These are phyloP conservation scores for Pilasporangium apinafurcum DNA, from an alignment of 352 stramenopile genomes.

Conservation along the genomic window DNA sequence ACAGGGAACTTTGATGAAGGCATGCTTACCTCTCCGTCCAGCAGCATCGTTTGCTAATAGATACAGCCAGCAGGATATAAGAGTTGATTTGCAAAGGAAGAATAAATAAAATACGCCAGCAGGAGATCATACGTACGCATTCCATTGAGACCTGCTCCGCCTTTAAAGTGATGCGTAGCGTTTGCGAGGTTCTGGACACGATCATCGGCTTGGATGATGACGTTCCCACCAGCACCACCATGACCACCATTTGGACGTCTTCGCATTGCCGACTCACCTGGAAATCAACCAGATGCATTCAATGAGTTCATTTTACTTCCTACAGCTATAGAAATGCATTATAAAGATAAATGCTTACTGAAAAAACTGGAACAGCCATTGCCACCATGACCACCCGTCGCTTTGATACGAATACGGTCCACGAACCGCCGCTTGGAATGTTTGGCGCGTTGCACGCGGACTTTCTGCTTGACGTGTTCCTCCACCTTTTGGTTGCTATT, in stretches of 20 bases:
- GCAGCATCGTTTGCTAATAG: slow-evolving; percentile 68
- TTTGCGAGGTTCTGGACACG: slow-evolving; percentile 80
- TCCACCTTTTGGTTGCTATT: slow-evolving; percentile 39
- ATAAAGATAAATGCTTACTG: slow-evolving; percentile 18
- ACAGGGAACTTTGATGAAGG: slow-evolving; percentile 74
- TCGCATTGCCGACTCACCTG: slow-evolving; percentile 53
- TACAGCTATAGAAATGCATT: neutral
- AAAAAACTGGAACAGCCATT: slow-evolving; percentile 88
- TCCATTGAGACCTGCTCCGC: slow-evolving; percentile 69
- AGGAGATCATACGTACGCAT: slow-evolving; percentile 54
- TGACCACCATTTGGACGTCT: slow-evolving; percentile 82
- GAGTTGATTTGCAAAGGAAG: neutral
- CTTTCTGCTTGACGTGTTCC: slow-evolving; percentile 85
- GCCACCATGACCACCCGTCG: slow-evolving; percentile 81
- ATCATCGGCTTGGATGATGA: slow-evolving; percentile 68
- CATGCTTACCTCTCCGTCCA: slow-evolving; percentile 73
- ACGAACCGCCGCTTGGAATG: slow-evolving; percentile 89
- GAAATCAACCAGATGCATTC: neutral
- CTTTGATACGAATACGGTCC: slow-evolving; percentile 85
- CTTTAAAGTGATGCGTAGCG: slow-evolving; percentile 81
- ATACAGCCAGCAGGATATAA: neutral
- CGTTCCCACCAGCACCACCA: slow-evolving; percentile 75
- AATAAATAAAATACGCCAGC: slow-evolving; percentile 1
- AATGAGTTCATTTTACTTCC: neutral
- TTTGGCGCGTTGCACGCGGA: slow-evolving; percentile 72